phyloP scores from a whole-genome alignment of 2,329 filamentous ascomycete genomes.

The Aspergillus sp. region DNA sequence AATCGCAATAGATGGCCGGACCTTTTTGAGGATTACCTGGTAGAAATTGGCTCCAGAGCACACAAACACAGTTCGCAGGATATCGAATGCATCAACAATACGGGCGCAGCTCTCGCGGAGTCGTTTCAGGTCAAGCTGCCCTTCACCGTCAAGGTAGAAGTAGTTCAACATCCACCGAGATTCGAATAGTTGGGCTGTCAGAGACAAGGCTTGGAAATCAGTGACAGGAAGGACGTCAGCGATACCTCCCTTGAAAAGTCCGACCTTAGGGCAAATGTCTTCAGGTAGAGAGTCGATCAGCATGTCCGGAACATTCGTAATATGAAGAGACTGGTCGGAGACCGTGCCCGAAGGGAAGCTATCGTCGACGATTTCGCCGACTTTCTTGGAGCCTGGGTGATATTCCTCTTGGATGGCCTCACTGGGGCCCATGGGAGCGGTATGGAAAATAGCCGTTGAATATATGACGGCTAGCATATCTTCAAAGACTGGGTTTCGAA shows the following conservation, averaged over 20 bases:
- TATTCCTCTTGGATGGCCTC: conserved; percentile 13
- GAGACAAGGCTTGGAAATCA: conserved; percentile 52
- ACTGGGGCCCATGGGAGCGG: background rate
- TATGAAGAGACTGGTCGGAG: background rate
- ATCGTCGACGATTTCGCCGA: conserved; percentile 13
- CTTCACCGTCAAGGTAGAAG: conserved; percentile 58
- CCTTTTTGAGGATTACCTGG: conserved; percentile 58
- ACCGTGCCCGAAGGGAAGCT: conserved; percentile 32
- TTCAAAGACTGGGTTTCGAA: conserved; percentile 42
- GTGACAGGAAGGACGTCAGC: conserved; percentile 58
- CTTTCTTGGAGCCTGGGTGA: conserved; percentile 6
- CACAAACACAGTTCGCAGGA: conserved; percentile 66
- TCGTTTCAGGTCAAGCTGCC: conserved; percentile 49
- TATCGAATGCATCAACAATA: conserved; percentile 62
- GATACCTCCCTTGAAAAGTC: conserved; percentile 53
- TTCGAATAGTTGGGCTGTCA: conserved; percentile 47
- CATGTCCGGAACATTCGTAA: conserved; percentile 38
- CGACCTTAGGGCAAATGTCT: conserved; percentile 52
- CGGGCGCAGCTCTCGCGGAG: conserved; percentile 43
- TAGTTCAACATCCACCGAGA: conserved; percentile 48
- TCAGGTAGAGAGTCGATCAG: conserved; percentile 30
- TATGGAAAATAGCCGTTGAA: background rate
- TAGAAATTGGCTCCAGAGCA: conserved; percentile 52
- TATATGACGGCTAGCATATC: conserved; percentile 36
- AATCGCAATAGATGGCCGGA: conserved; percentile 53